Evolutionary conservation across 768 basidiomycete species (phyloP).

Genomic region (Daedaleopsis sinensis): DNA sequence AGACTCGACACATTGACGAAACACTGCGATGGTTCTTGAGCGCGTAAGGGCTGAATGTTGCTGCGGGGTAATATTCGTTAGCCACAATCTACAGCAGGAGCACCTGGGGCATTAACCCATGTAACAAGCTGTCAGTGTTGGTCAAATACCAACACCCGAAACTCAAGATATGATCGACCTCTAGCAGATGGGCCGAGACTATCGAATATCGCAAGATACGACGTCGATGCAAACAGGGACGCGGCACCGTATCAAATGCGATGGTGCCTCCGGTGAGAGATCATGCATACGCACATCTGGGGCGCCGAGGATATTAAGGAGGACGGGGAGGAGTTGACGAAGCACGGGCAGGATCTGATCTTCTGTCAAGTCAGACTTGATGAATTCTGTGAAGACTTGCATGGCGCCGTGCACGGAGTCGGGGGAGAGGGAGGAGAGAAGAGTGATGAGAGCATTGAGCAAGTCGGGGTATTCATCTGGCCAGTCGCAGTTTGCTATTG

Average conservation of each 20-base stretch:
- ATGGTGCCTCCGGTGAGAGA: no score
- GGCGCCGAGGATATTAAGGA: slow-evolving; percentile 79
- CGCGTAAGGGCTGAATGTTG: slow-evolving; percentile 81
- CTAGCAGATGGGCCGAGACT: no score
- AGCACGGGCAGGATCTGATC: slow-evolving; percentile 93
- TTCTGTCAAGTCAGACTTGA: slow-evolving; percentile 89
- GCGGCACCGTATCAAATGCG: no score
- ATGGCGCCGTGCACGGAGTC: slow-evolving; percentile 92
- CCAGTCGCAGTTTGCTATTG: slow-evolving; percentile 92
- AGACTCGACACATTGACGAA: slow-evolving; percentile 86
- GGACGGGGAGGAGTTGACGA: slow-evolving; percentile 84
- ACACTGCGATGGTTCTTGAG: slow-evolving; percentile 83
- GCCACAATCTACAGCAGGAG: no score
- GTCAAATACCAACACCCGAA: no score
- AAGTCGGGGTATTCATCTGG: slow-evolving; percentile 95
- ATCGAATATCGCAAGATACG: no score
- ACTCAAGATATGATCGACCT: slow-evolving; percentile 13
- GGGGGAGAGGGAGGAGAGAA: slow-evolving; percentile 73
- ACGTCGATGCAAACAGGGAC: no score
- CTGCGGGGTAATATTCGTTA: slow-evolving; percentile 1
- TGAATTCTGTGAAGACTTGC: slow-evolving; percentile 94
- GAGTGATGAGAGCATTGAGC: slow-evolving; percentile 70
- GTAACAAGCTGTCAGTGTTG: no score
- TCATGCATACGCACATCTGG: slow-evolving; percentile 50
- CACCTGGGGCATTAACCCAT: no score